A percentile compares a stretch with the other conserved stretches of the same genome.
Conservation (phyloP, 116 monocot species). For the Cymodocea nodosa region DNA sequence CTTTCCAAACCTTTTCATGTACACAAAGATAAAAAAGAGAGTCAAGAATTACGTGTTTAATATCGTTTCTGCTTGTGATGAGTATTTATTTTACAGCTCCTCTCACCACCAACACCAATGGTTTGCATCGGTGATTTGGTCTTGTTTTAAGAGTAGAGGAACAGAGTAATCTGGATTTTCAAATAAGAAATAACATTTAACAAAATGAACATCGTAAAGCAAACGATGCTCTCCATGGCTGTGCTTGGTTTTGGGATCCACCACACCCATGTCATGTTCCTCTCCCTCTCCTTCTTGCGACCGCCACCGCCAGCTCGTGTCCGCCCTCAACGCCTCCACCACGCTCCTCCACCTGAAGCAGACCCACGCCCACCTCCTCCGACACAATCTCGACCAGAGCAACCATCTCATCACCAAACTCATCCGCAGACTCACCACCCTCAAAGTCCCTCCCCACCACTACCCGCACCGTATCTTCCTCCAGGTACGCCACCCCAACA, state of each 20-base stretch:
- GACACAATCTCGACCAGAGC: constrained; percentile 29
- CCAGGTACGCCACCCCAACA: constrained; percentile 39
- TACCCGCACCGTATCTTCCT: constrained; percentile 28
- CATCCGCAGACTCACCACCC: constrained; percentile 40
- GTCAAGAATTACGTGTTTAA: too few relatives aligned
- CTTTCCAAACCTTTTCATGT: too few relatives aligned
- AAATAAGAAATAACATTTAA: too few relatives aligned
- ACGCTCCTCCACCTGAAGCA: constrained; percentile 23
- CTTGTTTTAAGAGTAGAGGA: too few relatives aligned
- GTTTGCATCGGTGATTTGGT: too few relatives aligned
- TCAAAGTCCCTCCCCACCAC: constrained; percentile 12
- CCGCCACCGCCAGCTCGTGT: not conserved
- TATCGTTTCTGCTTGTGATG: too few relatives aligned
- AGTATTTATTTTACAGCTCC: too few relatives aligned
- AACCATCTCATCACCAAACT: constrained; percentile 44
- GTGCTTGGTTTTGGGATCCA: not conserved
- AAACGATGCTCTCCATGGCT: too few relatives aligned
- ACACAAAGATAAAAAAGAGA: too few relatives aligned
- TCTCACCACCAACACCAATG: too few relatives aligned
- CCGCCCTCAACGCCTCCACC: constrained; percentile 19
- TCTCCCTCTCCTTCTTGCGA: not conserved
- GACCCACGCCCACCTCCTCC: constrained; percentile 35
- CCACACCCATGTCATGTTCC: not conserved
- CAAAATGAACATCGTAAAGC: too few relatives aligned
- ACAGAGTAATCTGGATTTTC: too few relatives aligned